These are phyloP conservation scores for Agrocybe praecox DNA, from an alignment of 768 basidiomycete genomes.

Conservation along the genomic window DNA sequence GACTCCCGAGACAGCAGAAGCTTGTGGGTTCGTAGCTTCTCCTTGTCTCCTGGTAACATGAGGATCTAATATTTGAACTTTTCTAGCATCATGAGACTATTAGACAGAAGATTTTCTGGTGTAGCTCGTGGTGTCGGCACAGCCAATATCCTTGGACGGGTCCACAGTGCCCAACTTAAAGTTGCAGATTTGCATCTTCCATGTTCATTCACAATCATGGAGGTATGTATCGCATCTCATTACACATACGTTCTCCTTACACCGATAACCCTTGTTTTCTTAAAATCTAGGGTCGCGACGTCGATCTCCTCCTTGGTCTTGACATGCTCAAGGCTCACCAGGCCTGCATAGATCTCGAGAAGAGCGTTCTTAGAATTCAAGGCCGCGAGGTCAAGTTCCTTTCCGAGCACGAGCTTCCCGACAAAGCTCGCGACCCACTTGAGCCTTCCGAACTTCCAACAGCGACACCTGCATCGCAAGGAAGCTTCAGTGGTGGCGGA, in stretches of 20 bases:
- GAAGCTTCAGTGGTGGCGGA: background rate
- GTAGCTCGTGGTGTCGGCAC: conserved; percentile 95
- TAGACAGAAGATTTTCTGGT: conserved; percentile 86
- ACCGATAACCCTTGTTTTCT: background rate
- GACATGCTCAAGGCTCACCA: conserved; percentile 99
- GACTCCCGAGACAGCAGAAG: conserved; percentile 90
- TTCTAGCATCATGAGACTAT: conserved; percentile 84
- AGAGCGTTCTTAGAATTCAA: conserved; percentile 90
- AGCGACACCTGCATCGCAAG: conserved; percentile 1
- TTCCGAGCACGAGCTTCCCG: conserved; percentile 92
- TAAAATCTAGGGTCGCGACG: conserved; percentile 70
- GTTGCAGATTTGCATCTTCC: conserved; percentile 82
- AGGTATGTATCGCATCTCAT: conserved; percentile 49
- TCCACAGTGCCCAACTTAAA: conserved; percentile 93
- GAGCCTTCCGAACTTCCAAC: conserved; percentile 21
- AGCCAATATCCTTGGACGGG: conserved; percentile 89
- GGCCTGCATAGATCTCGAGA: conserved; percentile 92
- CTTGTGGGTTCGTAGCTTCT: conserved; percentile 64
- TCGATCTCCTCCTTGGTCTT: conserved; percentile 96
- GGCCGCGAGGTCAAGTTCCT: conserved; percentile 88
- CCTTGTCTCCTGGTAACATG: background rate
- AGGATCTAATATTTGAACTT: background rate
- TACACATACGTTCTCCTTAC: background rate
- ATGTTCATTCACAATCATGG: conserved; percentile 94
- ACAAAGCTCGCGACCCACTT: conserved; percentile 57